Conservation (phyloP, 2,329 filamentous ascomycete genomes). For the Diaporthe helianthi region DNA sequence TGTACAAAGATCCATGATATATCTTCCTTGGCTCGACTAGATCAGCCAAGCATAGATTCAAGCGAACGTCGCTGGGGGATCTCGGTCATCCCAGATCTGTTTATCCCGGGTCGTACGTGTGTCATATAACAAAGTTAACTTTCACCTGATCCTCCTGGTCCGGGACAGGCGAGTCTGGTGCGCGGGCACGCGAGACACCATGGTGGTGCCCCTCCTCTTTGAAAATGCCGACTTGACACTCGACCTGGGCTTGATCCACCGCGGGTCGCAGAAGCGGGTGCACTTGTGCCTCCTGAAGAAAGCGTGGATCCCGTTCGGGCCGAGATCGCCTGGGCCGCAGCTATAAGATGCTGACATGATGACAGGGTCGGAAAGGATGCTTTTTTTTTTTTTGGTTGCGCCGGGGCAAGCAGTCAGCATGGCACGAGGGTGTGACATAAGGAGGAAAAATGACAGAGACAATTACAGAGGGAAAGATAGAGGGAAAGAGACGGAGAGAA, state of each 20-base stretch:
- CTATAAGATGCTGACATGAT: conserved; percentile 47
- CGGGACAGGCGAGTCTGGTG: conserved; percentile 4
- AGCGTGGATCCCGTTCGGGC: conserved; percentile 46
- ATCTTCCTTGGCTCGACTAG: no score
- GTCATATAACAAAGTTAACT: not conserved
- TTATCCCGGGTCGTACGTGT: not conserved
- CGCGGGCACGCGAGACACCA: not conserved
- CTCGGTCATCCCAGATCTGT: not conserved
- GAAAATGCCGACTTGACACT: not conserved
- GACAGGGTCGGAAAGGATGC: conserved; percentile 50
- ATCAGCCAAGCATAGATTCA: not conserved
- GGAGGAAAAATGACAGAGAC: no score
- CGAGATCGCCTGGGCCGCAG: conserved; percentile 50
- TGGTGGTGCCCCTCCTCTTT: conserved; percentile 21
- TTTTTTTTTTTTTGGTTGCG: no score
- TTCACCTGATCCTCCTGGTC: conserved; percentile 5
- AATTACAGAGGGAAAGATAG: not conserved
- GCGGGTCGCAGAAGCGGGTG: conserved; percentile 42
- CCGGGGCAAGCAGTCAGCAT: not conserved
- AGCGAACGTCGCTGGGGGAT: no score
- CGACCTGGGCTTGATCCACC: conserved; percentile 38
- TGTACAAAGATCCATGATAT: not conserved
- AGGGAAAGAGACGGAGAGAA: not conserved
- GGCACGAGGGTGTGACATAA: not conserved
- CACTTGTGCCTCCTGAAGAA: conserved; percentile 50